Evolutionary conservation across 2,329 filamentous ascomycete genomes (phyloP).

Genomic region (Pyrenophora tritici-repentis): DNA sequence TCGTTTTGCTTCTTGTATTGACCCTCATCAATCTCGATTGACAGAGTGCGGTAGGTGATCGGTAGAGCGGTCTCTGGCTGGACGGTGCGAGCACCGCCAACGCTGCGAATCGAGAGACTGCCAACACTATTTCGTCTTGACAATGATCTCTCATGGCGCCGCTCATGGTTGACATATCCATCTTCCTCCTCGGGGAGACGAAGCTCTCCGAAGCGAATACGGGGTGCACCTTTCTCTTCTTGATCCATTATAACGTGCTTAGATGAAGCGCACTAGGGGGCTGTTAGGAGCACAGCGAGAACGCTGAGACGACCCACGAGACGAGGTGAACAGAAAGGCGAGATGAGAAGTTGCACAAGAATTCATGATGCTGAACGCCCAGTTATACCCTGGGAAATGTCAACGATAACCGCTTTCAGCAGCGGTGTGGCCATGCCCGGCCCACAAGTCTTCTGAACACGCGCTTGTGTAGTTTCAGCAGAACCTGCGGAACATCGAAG

Average conservation of each 20-base stretch:
- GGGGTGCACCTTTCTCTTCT: slow-evolving; percentile 29
- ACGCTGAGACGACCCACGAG: slow-evolving; percentile 3
- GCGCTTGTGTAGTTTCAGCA: slow-evolving; percentile 4
- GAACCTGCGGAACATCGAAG: slow-evolving; percentile 11
- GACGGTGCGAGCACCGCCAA: slow-evolving; percentile 42
- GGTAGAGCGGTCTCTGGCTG: slow-evolving; percentile 51
- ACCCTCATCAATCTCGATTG: slow-evolving; percentile 50
- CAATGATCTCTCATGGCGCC: slow-evolving; percentile 30
- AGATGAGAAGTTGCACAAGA: slow-evolving; percentile 6
- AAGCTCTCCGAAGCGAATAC: slow-evolving; percentile 25
- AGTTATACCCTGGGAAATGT: slow-evolving; percentile 12
- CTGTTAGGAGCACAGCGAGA: slow-evolving; percentile 14
- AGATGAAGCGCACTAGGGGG: slow-evolving; percentile 4
- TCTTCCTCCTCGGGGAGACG: slow-evolving; percentile 43
- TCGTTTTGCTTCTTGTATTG: slow-evolving; percentile 35
- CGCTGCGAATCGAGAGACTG: slow-evolving; percentile 44
- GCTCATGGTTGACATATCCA: slow-evolving; percentile 29
- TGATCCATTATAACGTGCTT: slow-evolving; percentile 29
- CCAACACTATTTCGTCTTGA: slow-evolving; percentile 45
- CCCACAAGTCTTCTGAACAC: slow-evolving; percentile 8
- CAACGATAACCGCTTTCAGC: background rate
- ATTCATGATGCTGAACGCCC: slow-evolving; percentile 6
- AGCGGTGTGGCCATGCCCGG: slow-evolving; percentile 9
- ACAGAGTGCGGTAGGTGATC: slow-evolving; percentile 52
- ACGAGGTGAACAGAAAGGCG: slow-evolving; percentile 7